phyloP scores from a whole-genome alignment of 768 basidiomycete species.

The Boletus tomentosulus region DNA sequence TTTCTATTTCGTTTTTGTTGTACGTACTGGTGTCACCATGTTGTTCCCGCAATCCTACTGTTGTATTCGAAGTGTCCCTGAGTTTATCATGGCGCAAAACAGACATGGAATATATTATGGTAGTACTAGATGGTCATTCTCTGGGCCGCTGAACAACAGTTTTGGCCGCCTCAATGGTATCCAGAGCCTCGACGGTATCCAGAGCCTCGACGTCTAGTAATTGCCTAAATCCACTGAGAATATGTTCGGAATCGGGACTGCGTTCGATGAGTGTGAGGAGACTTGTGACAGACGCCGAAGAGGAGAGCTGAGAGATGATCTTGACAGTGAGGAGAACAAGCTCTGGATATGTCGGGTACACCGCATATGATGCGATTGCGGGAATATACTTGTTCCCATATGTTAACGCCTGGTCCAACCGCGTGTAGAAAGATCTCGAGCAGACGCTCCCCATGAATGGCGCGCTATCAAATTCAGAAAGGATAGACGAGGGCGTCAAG shows the following conservation, averaged over 20 bases:
- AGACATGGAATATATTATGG: too few species aligned
- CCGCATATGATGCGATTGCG: constrained; percentile 75
- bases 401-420: constrained; percentile 71
- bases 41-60: too few species aligned
- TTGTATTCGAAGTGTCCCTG: too few species aligned
- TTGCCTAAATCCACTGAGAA: constrained; percentile 72
- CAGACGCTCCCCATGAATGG: constrained; percentile 51
- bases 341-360: constrained; percentile 65
- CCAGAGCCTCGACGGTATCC: too few species aligned
- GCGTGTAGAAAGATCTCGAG: constrained; percentile 65
- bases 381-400: constrained; percentile 71
- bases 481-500: constrained; percentile 75
- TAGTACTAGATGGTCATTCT: constrained; percentile 56
- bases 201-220: constrained; percentile 58
- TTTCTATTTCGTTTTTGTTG: too few species aligned
- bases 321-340: constrained; percentile 74
- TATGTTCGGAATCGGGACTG: constrained; percentile 80
- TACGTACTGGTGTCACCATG: too few species aligned
- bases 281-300: constrained; percentile 63
- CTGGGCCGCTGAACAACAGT: constrained; percentile 68
- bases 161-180: constrained; percentile 54
- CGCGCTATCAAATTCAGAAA: constrained; percentile 60
- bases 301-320: constrained; percentile 64
- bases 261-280: constrained; percentile 76
- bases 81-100: too few species aligned